phyloP scores from a whole-genome alignment of 495 filamentous ascomycete genomes.

The Trichoderma virens region DNA sequence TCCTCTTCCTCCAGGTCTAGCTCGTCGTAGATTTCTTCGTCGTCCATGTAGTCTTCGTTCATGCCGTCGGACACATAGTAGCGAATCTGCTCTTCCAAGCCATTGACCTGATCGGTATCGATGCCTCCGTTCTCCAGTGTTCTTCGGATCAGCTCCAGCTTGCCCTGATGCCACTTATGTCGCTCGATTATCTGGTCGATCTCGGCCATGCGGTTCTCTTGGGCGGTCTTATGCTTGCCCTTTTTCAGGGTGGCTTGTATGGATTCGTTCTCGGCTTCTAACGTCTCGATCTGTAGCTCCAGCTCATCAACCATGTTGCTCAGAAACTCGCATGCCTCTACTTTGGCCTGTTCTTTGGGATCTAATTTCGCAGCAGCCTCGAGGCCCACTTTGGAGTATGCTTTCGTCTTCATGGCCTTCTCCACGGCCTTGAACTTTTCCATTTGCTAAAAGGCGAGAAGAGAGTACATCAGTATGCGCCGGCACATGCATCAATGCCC shows the following conservation, averaged over 20 bases:
- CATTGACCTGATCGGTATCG: slow-evolving; percentile 74
- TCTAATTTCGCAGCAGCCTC: slow-evolving; percentile 86
- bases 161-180: slow-evolving; percentile 93
- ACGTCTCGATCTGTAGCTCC: slow-evolving; percentile 80
- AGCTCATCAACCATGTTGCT: slow-evolving; percentile 85
- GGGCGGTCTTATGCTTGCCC: slow-evolving; percentile 73
- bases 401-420: slow-evolving; percentile 99
- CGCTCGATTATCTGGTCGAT: slow-evolving; percentile 78
- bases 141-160: slow-evolving; percentile 83
- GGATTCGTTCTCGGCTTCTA: slow-evolving; percentile 84
- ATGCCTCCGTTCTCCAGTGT: slow-evolving; percentile 88
- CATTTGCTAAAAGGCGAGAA: slow-evolving; percentile 69
- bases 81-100: slow-evolving; percentile 82
- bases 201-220: slow-evolving; percentile 79
- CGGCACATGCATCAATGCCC: slow-evolving; percentile 7
- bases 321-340: slow-evolving; percentile 78
- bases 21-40: slow-evolving; percentile 90
- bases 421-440: slow-evolving; percentile 99
- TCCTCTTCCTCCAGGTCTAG: slow-evolving; percentile 88
- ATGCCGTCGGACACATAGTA: slow-evolving; percentile 92
- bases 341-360: slow-evolving; percentile 88
- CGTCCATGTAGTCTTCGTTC: slow-evolving; percentile 81
- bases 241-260: slow-evolving; percentile 89
- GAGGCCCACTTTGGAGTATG: slow-evolving; percentile 95
- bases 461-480: slow-evolving; percentile 11